phyloP scores from a whole-genome alignment of 1,139 yeast species.

The Yamadazyma buinensis region DNA sequence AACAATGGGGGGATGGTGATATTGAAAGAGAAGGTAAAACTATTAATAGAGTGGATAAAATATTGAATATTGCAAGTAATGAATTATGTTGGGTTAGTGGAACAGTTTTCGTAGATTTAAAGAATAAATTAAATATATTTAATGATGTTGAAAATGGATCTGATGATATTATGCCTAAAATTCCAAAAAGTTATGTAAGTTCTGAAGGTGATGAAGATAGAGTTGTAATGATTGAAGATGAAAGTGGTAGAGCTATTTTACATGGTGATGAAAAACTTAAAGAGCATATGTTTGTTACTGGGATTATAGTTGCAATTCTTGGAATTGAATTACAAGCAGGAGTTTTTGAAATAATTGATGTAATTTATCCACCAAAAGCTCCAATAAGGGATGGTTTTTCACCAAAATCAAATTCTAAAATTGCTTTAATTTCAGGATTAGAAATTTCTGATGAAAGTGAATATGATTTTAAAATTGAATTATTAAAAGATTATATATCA shows the following conservation, averaged over 20 bases:
- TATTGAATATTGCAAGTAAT: slow-evolving; percentile 69
- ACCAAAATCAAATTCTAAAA: slow-evolving; percentile 12
- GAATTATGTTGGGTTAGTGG: slow-evolving; percentile 89
- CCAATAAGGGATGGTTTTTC: slow-evolving; percentile 45
- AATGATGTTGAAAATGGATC: slow-evolving; percentile 67
- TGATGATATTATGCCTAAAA: slow-evolving; percentile 48
- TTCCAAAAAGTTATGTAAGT: slow-evolving; percentile 26
- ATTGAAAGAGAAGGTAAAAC: slow-evolving; percentile 30
- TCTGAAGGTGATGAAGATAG: slow-evolving; percentile 23
- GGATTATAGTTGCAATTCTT: slow-evolving; percentile 76
- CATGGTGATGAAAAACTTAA: slow-evolving; percentile 57
- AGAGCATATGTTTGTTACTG: slow-evolving; percentile 67
- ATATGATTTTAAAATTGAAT: slow-evolving; percentile 46
- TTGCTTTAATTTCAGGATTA: slow-evolving; percentile 77
- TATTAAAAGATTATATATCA: slow-evolving; percentile 66
- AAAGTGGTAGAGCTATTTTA: slow-evolving; percentile 79
- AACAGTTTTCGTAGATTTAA: slow-evolving; percentile 80
- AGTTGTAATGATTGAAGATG: slow-evolving; percentile 84
- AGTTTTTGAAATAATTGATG: slow-evolving; percentile 77
- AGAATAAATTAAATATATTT: slow-evolving; percentile 77
- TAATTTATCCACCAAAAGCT: slow-evolving; percentile 63
- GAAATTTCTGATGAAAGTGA: slow-evolving; percentile 42
- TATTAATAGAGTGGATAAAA: slow-evolving; percentile 50
- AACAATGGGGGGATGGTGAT: slow-evolving; percentile 48
- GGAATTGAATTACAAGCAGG: slow-evolving; percentile 89